Evolutionary conservation across 768 basidiomycete species (phyloP), one percentile per base, ranked within the genome.

Genomic region (Nevesoporus exiguus): DNA sequence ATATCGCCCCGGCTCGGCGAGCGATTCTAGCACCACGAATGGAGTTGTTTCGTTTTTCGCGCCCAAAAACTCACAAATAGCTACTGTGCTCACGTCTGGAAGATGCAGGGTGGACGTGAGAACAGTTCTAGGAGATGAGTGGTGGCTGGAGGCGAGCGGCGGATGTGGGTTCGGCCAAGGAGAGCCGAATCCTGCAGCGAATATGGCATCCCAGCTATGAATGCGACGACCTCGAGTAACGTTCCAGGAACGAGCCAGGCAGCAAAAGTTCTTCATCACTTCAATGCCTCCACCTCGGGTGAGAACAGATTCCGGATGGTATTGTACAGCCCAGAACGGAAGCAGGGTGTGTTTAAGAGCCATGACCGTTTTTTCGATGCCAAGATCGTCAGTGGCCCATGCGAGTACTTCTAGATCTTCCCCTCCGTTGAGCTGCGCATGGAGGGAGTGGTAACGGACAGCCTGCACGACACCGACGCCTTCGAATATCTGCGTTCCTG

Each of bases 271-370:
- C 21, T 68, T 68, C 52, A 92, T 58, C 15, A 90, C 81, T 52
- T 84, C 78, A n/a, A 78, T 62, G 1, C 90, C 90, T 7, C 86
- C 87, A 3, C 78, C 80, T 40, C 75, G 73, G 2, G 90, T 93
- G 60, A 86, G 78, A 4, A 88, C 81, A 5, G 90, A 93, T 65
- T 93, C 91, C 7, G 91, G 91, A 66, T 93, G 91, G 66, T 93
- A 93, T 64, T 93, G 91, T 22, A 93, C 91, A 4, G 87, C 90
- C 86, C 88, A 93, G 63, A 90, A 89, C 5, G 91, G 90, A 55
- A 76, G 79, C 22, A 61, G 69, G 47, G 58, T 74, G 65, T 93
- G 91, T 58, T 77, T 79, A 25, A 80, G 71, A 37, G 84, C 89
- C 90, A 93, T 93, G 43, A 90, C 75, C 21, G 90, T 83, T 41